Evolutionary conservation across 2,329 filamentous ascomycete species (phyloP).

Genomic region (Exophiala aquamarina): DNA sequence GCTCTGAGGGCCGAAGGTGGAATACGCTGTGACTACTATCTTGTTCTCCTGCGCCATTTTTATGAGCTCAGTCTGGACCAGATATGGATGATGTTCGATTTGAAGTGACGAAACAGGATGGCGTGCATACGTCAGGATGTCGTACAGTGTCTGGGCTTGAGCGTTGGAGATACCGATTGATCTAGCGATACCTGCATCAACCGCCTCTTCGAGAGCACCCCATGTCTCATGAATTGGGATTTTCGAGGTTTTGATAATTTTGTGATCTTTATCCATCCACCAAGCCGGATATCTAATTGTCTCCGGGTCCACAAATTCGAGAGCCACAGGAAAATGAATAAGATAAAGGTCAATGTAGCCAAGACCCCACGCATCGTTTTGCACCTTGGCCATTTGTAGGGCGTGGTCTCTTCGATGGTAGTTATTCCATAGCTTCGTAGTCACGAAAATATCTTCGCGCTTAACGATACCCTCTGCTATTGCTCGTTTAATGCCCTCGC

Average conservation of each 20-base stretch:
- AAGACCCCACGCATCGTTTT: conserved; percentile 78
- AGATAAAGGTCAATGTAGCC: conserved; percentile 91
- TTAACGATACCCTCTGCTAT: conserved; percentile 79
- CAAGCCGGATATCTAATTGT: conserved; percentile 80
- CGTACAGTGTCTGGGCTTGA: conserved; percentile 73
- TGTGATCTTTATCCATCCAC: conserved; percentile 62
- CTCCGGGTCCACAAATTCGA: conserved; percentile 79
- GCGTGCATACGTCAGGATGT: conserved; percentile 74
- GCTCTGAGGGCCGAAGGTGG: conserved; percentile 74
- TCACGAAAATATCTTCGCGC: conserved; percentile 85
- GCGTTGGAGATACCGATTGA: conserved; percentile 84
- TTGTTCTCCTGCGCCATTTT: conserved; percentile 68
- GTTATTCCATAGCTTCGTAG: conserved; percentile 90
- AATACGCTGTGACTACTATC: conserved; percentile 79
- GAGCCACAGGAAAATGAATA: conserved; percentile 83
- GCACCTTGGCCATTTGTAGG: conserved; percentile 71
- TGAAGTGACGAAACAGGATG: conserved; percentile 76
- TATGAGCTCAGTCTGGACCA: conserved; percentile 72
- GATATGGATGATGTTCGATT: conserved; percentile 88
- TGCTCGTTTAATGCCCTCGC: conserved; percentile 73
- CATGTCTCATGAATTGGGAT: conserved; percentile 79
- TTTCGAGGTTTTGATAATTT: conserved; percentile 63
- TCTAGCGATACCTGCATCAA: conserved; percentile 66
- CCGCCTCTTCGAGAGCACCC: conserved; percentile 74
- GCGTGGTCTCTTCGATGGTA: conserved; percentile 82